These are phyloP conservation scores for Thalia dealbata DNA, from an alignment of 176 grass and related monocot species.

Conservation along the genomic window DNA sequence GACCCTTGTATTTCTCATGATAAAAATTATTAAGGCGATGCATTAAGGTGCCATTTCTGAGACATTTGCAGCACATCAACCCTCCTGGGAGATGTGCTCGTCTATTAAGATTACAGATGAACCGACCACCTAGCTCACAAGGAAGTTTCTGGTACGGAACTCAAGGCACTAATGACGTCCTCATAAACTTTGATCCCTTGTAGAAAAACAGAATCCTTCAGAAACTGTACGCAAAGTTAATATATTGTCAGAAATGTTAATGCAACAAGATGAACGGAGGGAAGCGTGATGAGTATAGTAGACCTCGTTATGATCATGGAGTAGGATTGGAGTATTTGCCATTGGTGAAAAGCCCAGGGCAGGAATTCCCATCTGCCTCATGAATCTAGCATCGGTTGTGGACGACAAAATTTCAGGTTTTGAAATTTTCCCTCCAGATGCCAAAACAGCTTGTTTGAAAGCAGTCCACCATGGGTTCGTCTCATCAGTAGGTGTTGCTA, in stretches of 20 bases:
- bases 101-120: no score
- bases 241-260: not conserved
- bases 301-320: constrained; percentile 91
- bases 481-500: constrained; percentile 55
- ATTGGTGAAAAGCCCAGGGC: constrained; percentile 89
- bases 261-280: not conserved
- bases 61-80: not conserved
- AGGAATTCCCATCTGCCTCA: constrained; percentile 70
- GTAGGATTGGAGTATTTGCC: constrained; percentile 67
- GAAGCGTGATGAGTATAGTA: not conserved
- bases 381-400: constrained; percentile 69
- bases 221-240: constrained; percentile 38
- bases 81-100: not conserved
- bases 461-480: constrained; percentile 77
- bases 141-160: constrained; percentile 35
- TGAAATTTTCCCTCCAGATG: constrained; percentile 53
- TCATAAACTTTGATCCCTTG: constrained; percentile 80
- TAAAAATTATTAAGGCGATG: no score
- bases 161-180: constrained; percentile 59
- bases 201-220: constrained; percentile 74
- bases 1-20: no score
- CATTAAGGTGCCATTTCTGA: not conserved
- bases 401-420: constrained; percentile 81
- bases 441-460: constrained; percentile 51
- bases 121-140: not conserved